phyloP scores from a whole-genome alignment of 169 alveolate species.

The Eimeria tenella region DNA sequence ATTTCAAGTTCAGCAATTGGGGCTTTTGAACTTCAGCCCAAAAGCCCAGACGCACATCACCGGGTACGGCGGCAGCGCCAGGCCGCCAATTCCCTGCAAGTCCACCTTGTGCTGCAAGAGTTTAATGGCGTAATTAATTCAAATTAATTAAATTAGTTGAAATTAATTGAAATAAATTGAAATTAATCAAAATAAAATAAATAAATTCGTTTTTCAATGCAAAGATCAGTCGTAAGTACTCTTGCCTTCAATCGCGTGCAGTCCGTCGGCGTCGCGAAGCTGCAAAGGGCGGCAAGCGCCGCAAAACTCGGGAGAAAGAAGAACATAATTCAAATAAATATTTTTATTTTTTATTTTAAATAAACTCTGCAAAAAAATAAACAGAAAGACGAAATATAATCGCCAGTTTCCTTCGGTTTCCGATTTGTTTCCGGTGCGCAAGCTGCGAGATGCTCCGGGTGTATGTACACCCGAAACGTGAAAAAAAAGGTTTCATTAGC shows the following conservation, averaged over 20 bases:
- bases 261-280: not conserved
- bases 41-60: not conserved
- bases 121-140: not conserved
- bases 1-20: too few relatives aligned
- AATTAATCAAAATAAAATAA: too few relatives aligned
- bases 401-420: not conserved
- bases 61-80: slow-evolving; percentile 25
- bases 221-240: not conserved
- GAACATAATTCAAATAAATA: not conserved
- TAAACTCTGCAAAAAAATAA: too few relatives aligned
- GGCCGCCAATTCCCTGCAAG: slow-evolving; percentile 19
- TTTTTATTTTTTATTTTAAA: too few relatives aligned
- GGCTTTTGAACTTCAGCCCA: too few relatives aligned
- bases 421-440: not conserved
- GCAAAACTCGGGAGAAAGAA: not conserved
- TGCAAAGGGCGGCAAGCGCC: not conserved
- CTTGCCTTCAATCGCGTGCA: slow-evolving; percentile 3
- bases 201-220: not conserved
- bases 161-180: too few relatives aligned
- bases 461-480: not conserved
- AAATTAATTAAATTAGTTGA: not conserved
- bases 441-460: not conserved
- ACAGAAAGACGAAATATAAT: too few relatives aligned
- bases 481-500: too few relatives aligned
- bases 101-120: not conserved